phyloP scores from a whole-genome alignment of 306 rosid genomes.

The Ceratonia siliqua region DNA sequence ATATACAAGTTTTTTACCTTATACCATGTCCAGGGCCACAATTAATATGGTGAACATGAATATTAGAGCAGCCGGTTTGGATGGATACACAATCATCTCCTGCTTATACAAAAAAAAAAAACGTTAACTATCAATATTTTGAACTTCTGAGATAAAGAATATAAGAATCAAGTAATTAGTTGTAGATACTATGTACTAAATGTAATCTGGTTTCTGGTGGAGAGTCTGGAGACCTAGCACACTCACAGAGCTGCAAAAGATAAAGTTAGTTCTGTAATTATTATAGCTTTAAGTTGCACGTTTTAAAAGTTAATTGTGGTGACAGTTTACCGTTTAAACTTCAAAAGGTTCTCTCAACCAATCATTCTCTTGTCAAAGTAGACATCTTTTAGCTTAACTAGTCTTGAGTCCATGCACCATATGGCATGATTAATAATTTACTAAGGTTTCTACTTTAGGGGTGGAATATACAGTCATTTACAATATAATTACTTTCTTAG shows the following conservation, averaged over 20 bases:
- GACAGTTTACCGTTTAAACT: slow-evolving; percentile 52
- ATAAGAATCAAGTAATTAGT: neutral
- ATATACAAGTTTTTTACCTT: slow-evolving; percentile 81
- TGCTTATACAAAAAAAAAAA: slow-evolving; percentile 33
- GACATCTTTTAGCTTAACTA: slow-evolving; percentile 23
- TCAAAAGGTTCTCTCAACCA: slow-evolving; percentile 30
- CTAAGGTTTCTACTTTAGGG: slow-evolving; percentile 32
- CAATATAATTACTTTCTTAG: too few species aligned
- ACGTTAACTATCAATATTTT: slow-evolving; percentile 23
- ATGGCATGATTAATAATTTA: slow-evolving; percentile 35
- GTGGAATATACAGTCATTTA: slow-evolving; percentile 25
- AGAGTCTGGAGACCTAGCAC: slow-evolving; percentile 14
- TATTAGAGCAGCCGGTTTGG: slow-evolving; percentile 88
- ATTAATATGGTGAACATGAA: slow-evolving; percentile 79
- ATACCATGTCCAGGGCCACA: slow-evolving; percentile 99
- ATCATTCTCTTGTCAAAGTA: slow-evolving; percentile 37
- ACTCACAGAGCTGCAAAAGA: slow-evolving; percentile 26
- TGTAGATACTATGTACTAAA: neutral
- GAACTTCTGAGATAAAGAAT: slow-evolving; percentile 7
- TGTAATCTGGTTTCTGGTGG: slow-evolving; percentile 24
- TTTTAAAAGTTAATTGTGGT: slow-evolving; percentile 58
- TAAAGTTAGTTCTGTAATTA: slow-evolving; percentile 36
- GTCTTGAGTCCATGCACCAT: slow-evolving; percentile 47
- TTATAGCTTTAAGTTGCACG: slow-evolving; percentile 34
- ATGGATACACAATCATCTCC: slow-evolving; percentile 99